Base-by-base conservation (phyloP, 1,139 yeast species). In the Geotrichum histeridarum region DNA sequence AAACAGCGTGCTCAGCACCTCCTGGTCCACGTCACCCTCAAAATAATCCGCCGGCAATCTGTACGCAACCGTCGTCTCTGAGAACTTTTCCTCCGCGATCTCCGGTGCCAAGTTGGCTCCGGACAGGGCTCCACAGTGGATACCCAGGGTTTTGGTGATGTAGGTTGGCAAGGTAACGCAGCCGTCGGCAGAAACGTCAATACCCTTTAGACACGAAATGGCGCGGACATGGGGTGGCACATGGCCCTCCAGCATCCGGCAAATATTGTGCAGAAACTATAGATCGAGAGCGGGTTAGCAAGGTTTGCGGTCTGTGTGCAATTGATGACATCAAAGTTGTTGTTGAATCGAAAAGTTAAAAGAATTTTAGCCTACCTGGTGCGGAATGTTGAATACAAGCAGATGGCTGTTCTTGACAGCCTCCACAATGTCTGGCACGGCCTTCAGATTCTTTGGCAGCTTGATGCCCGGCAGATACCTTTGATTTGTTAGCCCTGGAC, bases 21-120 rank as follows among this genome's bases (percentile, higher is more conserved):
- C 78, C 61, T 82, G 82, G 67, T 86, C 94, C 55, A 87, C 82
- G 67, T 90, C 96, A 59, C 95, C 95, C 78, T 75, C 76, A 75
- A 83, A 57, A 61, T 59, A 64, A 71, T 86, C 88, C 17, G 68
- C 68, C 8, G 57, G 50, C 5, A 38, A 17, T 12, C 35, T 82
- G 76, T 87, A 91, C n/a, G 96, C 98, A 58, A 91, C 86, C 15
- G 98, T 87, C 57, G 98, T 91, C 74, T 91, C 98, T 44, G 95
- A 86, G 90, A 94, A 91, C 72, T 86, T 86, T 70, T 86, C 88
- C 70, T 79, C 80, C 60, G 98, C 98, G 57, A 91, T 96, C 74
- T 91, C 98, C 53, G 89, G 86, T 55, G 98, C 98, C 63, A 91
- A 77, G 73, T 91, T 91, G 57, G 98, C 98, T 57, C 98, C 98